Percentiles rank a stretch among this genome's conserved stretches.
phyloP scores from a whole-genome alignment of 2,329 filamentous ascomycete genomes.

The Arthrobotrys sphaeroides region DNA sequence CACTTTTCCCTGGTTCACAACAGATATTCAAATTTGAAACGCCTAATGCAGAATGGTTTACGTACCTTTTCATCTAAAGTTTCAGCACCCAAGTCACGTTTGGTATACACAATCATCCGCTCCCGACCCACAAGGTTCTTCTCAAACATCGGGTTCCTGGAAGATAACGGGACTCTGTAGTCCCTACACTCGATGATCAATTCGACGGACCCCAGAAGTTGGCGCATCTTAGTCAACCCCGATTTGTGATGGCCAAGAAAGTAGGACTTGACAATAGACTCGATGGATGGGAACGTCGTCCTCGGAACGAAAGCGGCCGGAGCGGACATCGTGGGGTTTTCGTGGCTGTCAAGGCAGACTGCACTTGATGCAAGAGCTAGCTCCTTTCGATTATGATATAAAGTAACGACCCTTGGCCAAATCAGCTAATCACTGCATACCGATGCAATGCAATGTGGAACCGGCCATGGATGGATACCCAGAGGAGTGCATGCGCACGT shows the following conservation, averaged over 20 bases:
- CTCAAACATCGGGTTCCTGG: conserved; percentile 89
- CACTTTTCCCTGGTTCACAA: conserved; percentile 58
- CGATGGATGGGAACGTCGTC: conserved; percentile 74
- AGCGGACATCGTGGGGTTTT: conserved; percentile 28
- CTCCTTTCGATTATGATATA: too few relatives aligned
- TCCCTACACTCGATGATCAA: conserved; percentile 95
- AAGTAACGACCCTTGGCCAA: too few relatives aligned
- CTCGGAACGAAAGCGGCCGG: conserved; percentile 74
- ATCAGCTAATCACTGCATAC: too few relatives aligned
- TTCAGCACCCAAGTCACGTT: conserved; percentile 74
- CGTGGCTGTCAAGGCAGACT: conserved; percentile 15
- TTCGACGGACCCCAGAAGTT: conserved; percentile 79
- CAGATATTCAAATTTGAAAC: neutral
- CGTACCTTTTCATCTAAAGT: conserved; percentile 58
- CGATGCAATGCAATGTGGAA: neutral
- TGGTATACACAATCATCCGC: conserved; percentile 89
- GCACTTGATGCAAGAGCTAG: neutral
- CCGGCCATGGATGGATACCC: neutral
- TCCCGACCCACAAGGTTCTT: conserved; percentile 75
- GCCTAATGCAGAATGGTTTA: neutral
- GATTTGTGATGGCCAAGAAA: conserved; percentile 92
- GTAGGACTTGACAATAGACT: conserved; percentile 84
- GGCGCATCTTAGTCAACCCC: conserved; percentile 83
- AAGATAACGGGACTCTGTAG: conserved; percentile 87
- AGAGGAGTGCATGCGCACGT: neutral